phyloP scores from a whole-genome alignment of 306 rosid genomes.

The Cucurbita moschata region DNA sequence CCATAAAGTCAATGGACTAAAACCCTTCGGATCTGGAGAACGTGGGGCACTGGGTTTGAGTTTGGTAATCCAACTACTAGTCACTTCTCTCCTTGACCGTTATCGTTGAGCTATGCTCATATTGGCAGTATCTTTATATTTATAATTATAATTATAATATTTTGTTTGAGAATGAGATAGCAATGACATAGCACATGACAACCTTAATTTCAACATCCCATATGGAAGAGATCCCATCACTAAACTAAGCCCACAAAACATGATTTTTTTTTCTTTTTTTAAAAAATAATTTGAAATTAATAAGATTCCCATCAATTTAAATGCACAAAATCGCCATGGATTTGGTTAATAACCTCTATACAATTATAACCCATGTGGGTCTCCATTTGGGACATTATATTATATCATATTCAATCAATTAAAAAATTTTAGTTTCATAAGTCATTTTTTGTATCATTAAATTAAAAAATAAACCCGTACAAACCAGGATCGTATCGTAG shows the following conservation, averaged over 20 bases:
- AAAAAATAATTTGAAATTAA: background rate
- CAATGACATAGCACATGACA: conserved; percentile 34
- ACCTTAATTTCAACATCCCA: conserved; percentile 30
- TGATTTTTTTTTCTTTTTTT: background rate
- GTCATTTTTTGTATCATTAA: background rate
- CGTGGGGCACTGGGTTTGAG: no score
- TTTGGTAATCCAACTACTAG: no score
- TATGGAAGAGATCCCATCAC: conserved; percentile 45
- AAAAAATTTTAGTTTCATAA: background rate
- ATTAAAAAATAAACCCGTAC: no score
- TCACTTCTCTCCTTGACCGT: no score
- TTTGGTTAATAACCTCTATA: background rate
- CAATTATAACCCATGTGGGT: conserved; percentile 6
- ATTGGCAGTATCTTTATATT: no score
- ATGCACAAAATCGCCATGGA: background rate
- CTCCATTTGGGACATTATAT: background rate
- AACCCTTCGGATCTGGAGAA: no score
- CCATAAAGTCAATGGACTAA: no score
- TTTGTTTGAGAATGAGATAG: conserved; percentile 2
- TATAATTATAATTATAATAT: no score
- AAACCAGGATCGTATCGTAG: no score
- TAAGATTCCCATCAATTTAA: conserved; percentile 5
- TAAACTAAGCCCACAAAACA: conserved; percentile 12
- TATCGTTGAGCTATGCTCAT: no score
- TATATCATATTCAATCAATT: background rate